Conservation (phyloP, 768 basidiomycete species). For the Gymnopilus dilepis region DNA sequence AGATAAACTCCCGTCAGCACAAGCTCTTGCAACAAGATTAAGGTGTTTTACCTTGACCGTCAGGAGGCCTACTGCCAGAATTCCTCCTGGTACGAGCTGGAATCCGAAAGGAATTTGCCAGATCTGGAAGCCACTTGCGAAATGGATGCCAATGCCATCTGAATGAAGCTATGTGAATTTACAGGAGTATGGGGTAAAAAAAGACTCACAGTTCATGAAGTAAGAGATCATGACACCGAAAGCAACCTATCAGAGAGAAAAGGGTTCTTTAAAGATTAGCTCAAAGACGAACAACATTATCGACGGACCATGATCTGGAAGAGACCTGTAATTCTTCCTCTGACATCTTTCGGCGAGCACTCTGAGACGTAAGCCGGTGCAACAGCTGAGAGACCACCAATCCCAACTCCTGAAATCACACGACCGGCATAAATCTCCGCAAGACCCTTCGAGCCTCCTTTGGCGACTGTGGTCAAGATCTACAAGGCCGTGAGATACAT, state of each 20-base stretch:
- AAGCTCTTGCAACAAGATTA: no score
- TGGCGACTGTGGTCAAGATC: constrained; percentile 75
- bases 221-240: constrained; percentile 86
- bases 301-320: constrained; percentile 80
- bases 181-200: constrained; percentile 8
- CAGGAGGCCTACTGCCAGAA: constrained; percentile 69
- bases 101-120: constrained; percentile 80
- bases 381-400: constrained; percentile 83
- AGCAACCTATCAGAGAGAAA: constrained; percentile 57
- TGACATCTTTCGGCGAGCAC: constrained; percentile 84
- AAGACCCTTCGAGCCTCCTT: constrained; percentile 54
- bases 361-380: constrained; percentile 88
- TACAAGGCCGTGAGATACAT: constrained; percentile 28
- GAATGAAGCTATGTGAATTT: neutral
- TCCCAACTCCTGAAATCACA: constrained; percentile 78
- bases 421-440: constrained; percentile 81
- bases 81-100: constrained; percentile 76
- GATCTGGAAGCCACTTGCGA: constrained; percentile 49
- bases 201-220: constrained; percentile 72
- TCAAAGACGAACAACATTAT: neutral
- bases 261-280: neutral
- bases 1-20: no score
- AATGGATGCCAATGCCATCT: constrained; percentile 68
- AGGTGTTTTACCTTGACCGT: constrained; percentile 64
- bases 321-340: constrained; percentile 83